These are phyloP conservation scores for Chara braunii DNA, from an alignment of 139 green algal species.

Conservation along the genomic window DNA sequence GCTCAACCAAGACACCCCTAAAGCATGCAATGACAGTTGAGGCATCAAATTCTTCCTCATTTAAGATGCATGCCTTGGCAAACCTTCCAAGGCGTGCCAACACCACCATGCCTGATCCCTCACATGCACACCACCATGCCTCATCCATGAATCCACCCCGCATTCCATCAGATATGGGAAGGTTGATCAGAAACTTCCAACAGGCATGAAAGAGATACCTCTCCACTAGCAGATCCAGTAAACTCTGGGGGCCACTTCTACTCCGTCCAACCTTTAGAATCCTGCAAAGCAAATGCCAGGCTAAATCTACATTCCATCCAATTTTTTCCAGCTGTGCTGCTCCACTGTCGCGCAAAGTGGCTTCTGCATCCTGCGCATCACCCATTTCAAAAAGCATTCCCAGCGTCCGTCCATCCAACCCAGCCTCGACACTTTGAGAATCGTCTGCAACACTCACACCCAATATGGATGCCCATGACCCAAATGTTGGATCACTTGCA, in stretches of 20 bases:
- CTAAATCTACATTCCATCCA: not conserved
- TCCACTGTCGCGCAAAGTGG: too few species aligned
- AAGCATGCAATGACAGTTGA: not conserved
- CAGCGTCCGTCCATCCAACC: not conserved
- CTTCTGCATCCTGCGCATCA: too few species aligned
- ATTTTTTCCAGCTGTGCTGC: not conserved
- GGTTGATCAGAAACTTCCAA: not conserved
- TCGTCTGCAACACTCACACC: not conserved
- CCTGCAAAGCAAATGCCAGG: not conserved
- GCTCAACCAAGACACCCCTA: not conserved
- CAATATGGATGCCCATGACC: not conserved
- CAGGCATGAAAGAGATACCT: slow-evolving; percentile 11
- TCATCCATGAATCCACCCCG: not conserved
- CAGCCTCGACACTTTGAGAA: not conserved
- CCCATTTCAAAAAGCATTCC: too few species aligned
- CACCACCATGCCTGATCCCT: not conserved
- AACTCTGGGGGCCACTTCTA: not conserved
- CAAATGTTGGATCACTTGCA: not conserved
- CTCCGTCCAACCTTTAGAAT: not conserved
- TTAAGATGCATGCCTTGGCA: not conserved
- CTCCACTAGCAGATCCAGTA: slow-evolving; percentile 1
- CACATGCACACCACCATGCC: not conserved
- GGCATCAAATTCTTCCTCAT: not conserved
- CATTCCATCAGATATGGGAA: not conserved
- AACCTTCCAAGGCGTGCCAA: not conserved